These are phyloP conservation scores for Saturnispora mendoncae DNA, from an alignment of 805 yeast genomes.

Conservation along the genomic window DNA sequence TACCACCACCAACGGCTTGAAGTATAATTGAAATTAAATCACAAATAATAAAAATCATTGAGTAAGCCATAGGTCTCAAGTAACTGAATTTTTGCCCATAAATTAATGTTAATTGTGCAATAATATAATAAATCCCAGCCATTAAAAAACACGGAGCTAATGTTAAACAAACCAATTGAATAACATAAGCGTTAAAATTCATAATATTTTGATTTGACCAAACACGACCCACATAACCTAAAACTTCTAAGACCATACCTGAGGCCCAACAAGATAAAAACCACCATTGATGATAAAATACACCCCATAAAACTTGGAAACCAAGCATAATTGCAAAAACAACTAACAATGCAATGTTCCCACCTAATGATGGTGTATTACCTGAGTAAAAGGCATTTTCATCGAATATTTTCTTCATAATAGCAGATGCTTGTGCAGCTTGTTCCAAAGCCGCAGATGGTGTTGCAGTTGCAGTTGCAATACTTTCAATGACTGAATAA, in stretches of 20 bases:
- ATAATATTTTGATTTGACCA: slow-evolving; percentile 33
- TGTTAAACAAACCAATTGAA: slow-evolving; percentile 63
- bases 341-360: slow-evolving; percentile 48
- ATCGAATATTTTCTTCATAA: slow-evolving; percentile 14
- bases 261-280: slow-evolving; percentile 47
- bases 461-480: slow-evolving; percentile 22
- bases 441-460: slow-evolving; percentile 15
- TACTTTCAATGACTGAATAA: slow-evolving; percentile 17
- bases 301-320: slow-evolving; percentile 35
- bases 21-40: slow-evolving; percentile 57
- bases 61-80: slow-evolving; percentile 49
- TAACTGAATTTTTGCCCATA: slow-evolving; percentile 48
- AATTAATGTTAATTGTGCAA: slow-evolving; percentile 58
- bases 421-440: slow-evolving; percentile 20
- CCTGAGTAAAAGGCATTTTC: slow-evolving; percentile 29
- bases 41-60: slow-evolving; percentile 54
- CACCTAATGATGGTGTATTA: slow-evolving; percentile 43
- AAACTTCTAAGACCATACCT: slow-evolving; percentile 52
- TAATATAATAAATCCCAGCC: slow-evolving; percentile 71
- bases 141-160: slow-evolving; percentile 76
- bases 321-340: slow-evolving; percentile 43
- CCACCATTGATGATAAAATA: slow-evolving; percentile 53
- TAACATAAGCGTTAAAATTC: slow-evolving; percentile 36
- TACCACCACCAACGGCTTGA: slow-evolving; percentile 74
- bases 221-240: slow-evolving; percentile 60